Evolutionary conservation across 2,329 filamentous ascomycete genomes (phyloP).

Genomic region (Sphaerostilbella broomeana): DNA sequence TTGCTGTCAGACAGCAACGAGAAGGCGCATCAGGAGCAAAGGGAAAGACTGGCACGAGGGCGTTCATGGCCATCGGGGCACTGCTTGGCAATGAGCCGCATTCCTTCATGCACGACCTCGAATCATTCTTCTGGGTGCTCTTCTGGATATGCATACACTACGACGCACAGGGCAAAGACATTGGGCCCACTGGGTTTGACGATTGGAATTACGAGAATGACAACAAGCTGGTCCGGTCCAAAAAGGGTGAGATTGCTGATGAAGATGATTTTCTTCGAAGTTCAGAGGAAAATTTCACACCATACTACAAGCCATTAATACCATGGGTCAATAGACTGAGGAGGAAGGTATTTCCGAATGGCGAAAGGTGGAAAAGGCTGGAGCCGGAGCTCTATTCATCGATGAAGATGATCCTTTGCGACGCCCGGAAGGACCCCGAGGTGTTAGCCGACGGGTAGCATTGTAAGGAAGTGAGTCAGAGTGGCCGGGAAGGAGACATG

Average conservation of each 20-base stretch:
- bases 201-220: conserved; percentile 17
- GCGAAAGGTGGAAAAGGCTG: conserved; percentile 16
- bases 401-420: conserved; percentile 9
- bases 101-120: conserved; percentile 41
- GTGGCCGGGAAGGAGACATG: too few species aligned
- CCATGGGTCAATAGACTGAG: conserved; percentile 28
- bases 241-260: conserved; percentile 6
- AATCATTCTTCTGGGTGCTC: conserved; percentile 43
- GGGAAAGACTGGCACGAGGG: conserved; percentile 15
- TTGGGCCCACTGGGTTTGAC: conserved; percentile 2
- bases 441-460: conserved; percentile 6
- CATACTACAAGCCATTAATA: conserved; percentile 25
- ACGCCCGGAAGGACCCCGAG: conserved; percentile 7
- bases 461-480: too few species aligned
- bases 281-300: conserved; percentile 19
- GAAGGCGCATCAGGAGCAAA: not conserved
- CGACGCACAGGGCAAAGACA: conserved; percentile 17
- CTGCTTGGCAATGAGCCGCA: conserved; percentile 36
- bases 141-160: conserved; percentile 42
- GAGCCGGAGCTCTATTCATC: conserved; percentile 7
- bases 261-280: conserved; percentile 21
- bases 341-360: conserved; percentile 25
- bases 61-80: conserved; percentile 40
- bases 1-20: not conserved
- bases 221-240: too few species aligned